A percentile compares a stretch with the other conserved stretches of the same genome.
These are phyloP conservation scores for Bassia scoparia DNA, from an alignment of 148 eudicot species.

Conservation along the genomic window DNA sequence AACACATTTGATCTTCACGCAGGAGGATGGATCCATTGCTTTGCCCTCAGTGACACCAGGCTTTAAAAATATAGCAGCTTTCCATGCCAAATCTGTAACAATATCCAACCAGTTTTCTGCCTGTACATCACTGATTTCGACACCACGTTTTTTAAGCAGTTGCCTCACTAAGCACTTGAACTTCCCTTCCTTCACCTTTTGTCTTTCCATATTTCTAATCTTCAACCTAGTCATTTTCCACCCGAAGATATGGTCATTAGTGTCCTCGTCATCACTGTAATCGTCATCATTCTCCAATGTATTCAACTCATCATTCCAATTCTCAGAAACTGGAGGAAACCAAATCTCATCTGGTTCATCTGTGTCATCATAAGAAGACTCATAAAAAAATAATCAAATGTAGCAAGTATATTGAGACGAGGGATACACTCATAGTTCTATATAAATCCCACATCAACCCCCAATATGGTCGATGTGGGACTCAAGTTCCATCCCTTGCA, in stretches of 20 bases:
- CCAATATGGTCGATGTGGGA: too few relatives aligned
- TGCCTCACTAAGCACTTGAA: conserved; percentile 69
- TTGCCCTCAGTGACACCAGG: conserved; percentile 65
- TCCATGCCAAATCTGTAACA: conserved; percentile 82
- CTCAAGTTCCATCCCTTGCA: too few relatives aligned
- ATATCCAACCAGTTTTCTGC: conserved; percentile 71
- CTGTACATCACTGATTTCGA: conserved; percentile 33
- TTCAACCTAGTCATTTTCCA: conserved; percentile 67
- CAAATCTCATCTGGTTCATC: conserved; percentile 52
- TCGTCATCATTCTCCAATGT: conserved; percentile 59
- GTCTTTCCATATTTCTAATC: conserved; percentile 51
- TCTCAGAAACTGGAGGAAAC: conserved; percentile 81
- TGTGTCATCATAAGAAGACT: too few relatives aligned
- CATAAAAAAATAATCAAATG: too few relatives aligned
- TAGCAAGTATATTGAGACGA: too few relatives aligned
- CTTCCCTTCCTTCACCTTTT: conserved; percentile 75
- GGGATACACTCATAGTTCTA: too few relatives aligned
- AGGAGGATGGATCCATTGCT: conserved; percentile 85
- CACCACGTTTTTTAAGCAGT: conserved; percentile 54
- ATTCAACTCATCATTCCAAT: conserved; percentile 41
- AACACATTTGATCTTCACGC: conserved; percentile 88
- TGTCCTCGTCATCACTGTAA: conserved; percentile 44
- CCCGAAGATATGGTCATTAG: conserved; percentile 51
- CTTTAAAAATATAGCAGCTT: conserved; percentile 72
- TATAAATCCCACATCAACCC: too few relatives aligned